A percentile compares a stretch with the other conserved stretches of the same genome.
Conservation (phyloP, 1,284 basidiomycete genomes). For the Ganoderma leucocontextum region DNA sequence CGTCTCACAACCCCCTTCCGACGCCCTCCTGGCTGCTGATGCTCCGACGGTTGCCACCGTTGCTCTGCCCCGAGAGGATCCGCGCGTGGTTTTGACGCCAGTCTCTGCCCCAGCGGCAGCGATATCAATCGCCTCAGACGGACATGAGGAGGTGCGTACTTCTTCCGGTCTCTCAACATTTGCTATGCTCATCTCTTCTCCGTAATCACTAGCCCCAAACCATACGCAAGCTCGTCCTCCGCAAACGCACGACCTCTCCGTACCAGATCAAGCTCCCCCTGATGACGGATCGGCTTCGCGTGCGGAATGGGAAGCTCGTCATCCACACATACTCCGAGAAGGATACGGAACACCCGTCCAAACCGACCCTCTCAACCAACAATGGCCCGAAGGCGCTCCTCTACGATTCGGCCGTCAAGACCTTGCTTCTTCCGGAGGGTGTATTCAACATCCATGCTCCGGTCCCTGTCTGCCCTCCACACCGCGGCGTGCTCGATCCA, state of each 20-base stretch:
- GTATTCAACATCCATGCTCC: neutral
- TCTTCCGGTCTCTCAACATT: neutral
- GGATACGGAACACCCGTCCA: neutral
- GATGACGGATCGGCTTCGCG: slow-evolving; percentile 26
- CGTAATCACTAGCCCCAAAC: slow-evolving; percentile 23
- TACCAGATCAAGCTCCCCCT: slow-evolving; percentile 32
- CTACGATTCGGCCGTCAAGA: neutral
- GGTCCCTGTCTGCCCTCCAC: neutral
- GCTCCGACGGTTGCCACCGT: neutral
- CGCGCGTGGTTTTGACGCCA: neutral
- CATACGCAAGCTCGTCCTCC: slow-evolving; percentile 25
- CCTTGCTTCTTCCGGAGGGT: neutral
- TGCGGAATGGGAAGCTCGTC: slow-evolving; percentile 16
- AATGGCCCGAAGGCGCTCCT: neutral
- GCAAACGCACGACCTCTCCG: slow-evolving; percentile 33
- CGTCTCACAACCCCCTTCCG: slow-evolving; percentile 7
- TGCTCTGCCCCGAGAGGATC: slow-evolving; percentile 1
- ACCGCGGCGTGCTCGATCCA: neutral
- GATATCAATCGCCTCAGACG: neutral
- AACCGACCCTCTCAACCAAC: neutral
- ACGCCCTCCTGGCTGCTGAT: neutral
- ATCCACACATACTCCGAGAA: slow-evolving; percentile 4
- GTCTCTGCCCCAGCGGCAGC: neutral
- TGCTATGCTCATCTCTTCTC: neutral
- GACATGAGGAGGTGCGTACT: slow-evolving; percentile 9